Conservation (phyloP, 441 rosid species). For the Croton laevigatus region DNA sequence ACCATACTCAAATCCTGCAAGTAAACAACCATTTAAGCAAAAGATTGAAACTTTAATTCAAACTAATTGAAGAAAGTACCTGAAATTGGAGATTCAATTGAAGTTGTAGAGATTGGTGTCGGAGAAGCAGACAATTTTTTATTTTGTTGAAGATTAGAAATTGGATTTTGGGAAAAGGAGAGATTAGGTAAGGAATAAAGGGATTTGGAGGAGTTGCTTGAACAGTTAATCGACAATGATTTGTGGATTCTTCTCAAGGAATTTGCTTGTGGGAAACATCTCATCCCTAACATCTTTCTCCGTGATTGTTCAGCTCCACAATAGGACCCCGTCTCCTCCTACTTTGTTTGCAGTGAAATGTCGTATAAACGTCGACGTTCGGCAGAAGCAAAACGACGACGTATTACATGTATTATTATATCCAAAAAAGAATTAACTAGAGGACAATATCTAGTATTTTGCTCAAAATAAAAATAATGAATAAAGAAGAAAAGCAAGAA, state of each 20-base stretch:
- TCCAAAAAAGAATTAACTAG: background rate
- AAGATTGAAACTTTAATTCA: background rate
- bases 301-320: background rate
- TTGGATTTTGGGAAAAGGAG: background rate
- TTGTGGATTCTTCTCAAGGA: background rate
- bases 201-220: background rate
- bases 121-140: constrained; percentile 10
- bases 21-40: background rate
- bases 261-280: constrained; percentile 4
- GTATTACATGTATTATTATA: too few species aligned
- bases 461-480: too few species aligned
- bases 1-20: constrained; percentile 65
- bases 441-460: background rate
- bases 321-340: background rate
- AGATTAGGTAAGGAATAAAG: background rate
- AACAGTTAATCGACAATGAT: background rate
- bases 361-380: too few species aligned
- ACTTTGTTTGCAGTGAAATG: too few species aligned
- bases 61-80: background rate
- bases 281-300: constrained; percentile 8
- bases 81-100: constrained; percentile 13
- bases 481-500: too few species aligned
- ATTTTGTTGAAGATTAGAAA: background rate
- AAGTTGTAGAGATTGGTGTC: background rate
- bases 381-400: too few species aligned